Base-by-base conservation (phyloP, 1,139 yeast species). In the Nakaseomyces delphensis region DNA sequence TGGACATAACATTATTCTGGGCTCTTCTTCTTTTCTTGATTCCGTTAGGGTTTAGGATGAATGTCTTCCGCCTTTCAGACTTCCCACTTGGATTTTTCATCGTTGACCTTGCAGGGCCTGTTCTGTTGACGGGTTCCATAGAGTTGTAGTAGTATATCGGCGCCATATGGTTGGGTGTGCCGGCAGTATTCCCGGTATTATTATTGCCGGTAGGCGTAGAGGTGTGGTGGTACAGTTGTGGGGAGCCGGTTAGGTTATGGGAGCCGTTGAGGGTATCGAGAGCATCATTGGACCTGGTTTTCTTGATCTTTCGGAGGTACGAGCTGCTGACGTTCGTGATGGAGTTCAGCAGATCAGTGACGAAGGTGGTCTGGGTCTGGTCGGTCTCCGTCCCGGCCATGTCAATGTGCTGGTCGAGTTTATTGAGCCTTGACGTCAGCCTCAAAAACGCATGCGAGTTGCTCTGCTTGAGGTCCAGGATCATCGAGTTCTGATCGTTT, bases 21-120 rank as follows among this genome's bases (percentile, higher is more conserved):
- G 31, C 14, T 6, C 40, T 38, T 35, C 46, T 53, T 11, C 63
- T 48, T 39, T 52, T 53, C 44, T 59, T 59, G 13, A 60, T 56
- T 2, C 60, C 63, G 33, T 57, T 56, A 2, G 63, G 63, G 44
- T 60, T 56, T 40, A 60, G 39, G 11, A 50, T 54, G 38, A 56
- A 56, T 1, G 55, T 43, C 30, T 46, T 44, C 14, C 43, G 24
- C 19, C 35, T 20, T n/a, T n/a, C n/a, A n/a, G n/a, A 10, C 19
- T 36, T 14, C 11, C 14, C n/a, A 20, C 9, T 16, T 30, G 13
- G 6, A 14, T 14, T 14, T 10, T 7, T 4, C n/a, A 13, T 4
- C 14, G n/a, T 11, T 5, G 32, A 31, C 23, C 35, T 31, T 9
- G 15, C 7, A 10, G 18, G 32, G 11, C 32, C 19, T 27, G 30